These are phyloP conservation scores for Oryza australiensis DNA, from an alignment of 176 grass and related monocot species.

Conservation along the genomic window DNA sequence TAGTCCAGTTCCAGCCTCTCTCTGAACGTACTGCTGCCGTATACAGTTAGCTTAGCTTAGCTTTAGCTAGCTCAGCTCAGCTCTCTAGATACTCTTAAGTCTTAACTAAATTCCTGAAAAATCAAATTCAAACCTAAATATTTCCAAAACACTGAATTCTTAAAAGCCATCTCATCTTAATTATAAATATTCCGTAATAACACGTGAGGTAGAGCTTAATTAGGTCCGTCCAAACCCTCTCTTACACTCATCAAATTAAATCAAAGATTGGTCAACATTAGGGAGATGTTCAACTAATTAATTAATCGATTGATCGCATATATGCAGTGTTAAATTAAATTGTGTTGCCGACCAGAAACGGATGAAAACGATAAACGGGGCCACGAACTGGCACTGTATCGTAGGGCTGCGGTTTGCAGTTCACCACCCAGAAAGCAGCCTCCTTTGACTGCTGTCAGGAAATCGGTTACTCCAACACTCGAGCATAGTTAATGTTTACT, in stretches of 20 bases:
- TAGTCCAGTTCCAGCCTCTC: not conserved
- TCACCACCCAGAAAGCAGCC: not conserved
- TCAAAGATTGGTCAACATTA: not conserved
- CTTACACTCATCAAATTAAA: not conserved
- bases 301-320: not conserved
- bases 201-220: not conserved
- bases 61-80: not conserved
- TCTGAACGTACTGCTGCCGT: not conserved
- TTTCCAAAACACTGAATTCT: not conserved
- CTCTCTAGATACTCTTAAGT: not conserved
- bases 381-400: not conserved
- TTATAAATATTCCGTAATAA: not conserved
- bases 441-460: slow-evolving; percentile 20
- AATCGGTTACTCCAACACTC: slow-evolving; percentile 19
- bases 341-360: not conserved
- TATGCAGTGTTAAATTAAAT: not conserved
- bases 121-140: not conserved
- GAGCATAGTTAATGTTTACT: slow-evolving; percentile 23
- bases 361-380: not conserved
- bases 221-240: not conserved
- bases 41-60: too few relatives aligned
- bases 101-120: not conserved
- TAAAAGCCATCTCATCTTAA: not conserved
- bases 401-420: not conserved
- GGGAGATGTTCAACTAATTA: not conserved